phyloP scores from a whole-genome alignment of 768 basidiomycete species.

The Rhodosporidiobolus sp. region DNA sequence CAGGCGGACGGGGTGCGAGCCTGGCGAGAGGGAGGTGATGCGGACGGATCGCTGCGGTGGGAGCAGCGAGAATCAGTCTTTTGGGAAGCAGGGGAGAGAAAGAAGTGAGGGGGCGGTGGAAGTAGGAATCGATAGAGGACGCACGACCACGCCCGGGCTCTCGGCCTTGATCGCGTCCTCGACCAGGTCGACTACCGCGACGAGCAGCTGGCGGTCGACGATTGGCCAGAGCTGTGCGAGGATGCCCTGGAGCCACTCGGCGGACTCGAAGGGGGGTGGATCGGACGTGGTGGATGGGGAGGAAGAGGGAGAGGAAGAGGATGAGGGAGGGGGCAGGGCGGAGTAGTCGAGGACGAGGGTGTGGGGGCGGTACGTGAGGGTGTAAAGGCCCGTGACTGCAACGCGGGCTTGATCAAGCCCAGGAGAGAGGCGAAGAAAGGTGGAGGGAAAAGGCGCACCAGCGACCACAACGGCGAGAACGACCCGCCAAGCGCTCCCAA shows the following conservation, averaged over 20 bases:
- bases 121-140: too few relatives aligned
- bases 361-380: neutral
- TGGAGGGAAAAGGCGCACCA: neutral
- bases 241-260: conserved; percentile 11
- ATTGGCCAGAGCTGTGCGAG: conserved; percentile 6
- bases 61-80: too few relatives aligned
- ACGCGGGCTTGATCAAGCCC: neutral
- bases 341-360: neutral
- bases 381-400: neutral
- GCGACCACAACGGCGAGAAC: neutral
- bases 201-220: conserved; percentile 8
- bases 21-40: conserved; percentile 12
- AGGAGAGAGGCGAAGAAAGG: too few relatives aligned
- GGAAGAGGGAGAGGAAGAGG: neutral
- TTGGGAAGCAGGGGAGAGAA: neutral
- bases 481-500: neutral
- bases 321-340: neutral
- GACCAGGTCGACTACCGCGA: conserved; percentile 6
- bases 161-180: conserved; percentile 16
- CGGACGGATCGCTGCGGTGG: neutral
- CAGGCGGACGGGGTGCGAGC: conserved; percentile 7
- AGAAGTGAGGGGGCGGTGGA: neutral
- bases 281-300: neutral
- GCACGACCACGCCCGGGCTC: conserved; percentile 2
- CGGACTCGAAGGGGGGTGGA: neutral